Conservation (phyloP, 352 stramenopile species). For the Thalassiosira pacifica region DNA sequence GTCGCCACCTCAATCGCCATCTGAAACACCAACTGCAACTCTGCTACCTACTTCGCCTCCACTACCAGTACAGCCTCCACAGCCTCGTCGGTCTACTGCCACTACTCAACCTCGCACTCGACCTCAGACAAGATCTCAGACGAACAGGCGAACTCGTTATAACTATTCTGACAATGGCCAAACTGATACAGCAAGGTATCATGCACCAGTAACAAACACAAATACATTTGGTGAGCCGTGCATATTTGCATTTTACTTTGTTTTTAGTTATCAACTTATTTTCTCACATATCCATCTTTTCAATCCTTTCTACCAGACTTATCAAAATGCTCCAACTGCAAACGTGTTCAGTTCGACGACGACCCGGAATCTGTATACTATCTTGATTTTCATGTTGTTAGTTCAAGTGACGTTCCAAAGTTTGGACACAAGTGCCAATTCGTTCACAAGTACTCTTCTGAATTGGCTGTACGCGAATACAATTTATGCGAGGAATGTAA, state of each 20-base stretch:
- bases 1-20: not conserved
- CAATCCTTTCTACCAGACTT: slow-evolving; percentile 6
- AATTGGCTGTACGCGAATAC: not conserved
- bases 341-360: slow-evolving; percentile 3
- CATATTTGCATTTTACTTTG: not conserved
- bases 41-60: not conserved
- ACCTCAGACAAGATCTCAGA: slow-evolving; percentile 3
- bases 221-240: not conserved
- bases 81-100: not conserved
- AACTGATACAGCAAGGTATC: not conserved
- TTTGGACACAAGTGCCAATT: slow-evolving; percentile 11
- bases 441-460: not conserved
- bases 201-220: not conserved
- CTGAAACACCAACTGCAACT: not conserved
- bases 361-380: not conserved
- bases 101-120: slow-evolving; percentile 3
- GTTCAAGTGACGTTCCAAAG: not conserved
- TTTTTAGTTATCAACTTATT: slow-evolving; percentile 3
- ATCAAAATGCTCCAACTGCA: slow-evolving; percentile 19
- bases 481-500: slow-evolving; percentile 14
- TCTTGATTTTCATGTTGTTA: not conserved
- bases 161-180: slow-evolving; percentile 10
- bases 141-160: slow-evolving; percentile 4
- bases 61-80: not conserved
- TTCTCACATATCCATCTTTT: not conserved